Percentiles rank a stretch among this genome's conserved stretches.
phyloP scores from a whole-genome alignment of 2,329 filamentous ascomycete genomes.

The Mollisia scopiformis region DNA sequence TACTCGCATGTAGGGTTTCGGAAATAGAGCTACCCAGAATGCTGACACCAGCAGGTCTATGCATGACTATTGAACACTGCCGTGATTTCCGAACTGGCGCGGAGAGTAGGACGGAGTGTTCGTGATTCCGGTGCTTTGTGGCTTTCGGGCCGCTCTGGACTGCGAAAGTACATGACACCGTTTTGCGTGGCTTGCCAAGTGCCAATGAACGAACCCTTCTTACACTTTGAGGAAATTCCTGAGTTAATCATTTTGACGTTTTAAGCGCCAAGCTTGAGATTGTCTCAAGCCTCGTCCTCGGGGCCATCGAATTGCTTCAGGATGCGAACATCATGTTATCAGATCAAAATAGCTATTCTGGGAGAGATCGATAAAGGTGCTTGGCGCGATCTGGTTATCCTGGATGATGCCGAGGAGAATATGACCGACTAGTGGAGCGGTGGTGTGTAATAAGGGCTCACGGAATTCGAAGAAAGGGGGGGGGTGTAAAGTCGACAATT shows the following conservation, averaged over 20 bases:
- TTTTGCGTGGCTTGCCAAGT: neutral
- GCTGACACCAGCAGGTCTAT: neutral
- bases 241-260: neutral
- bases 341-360: neutral
- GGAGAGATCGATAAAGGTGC: neutral
- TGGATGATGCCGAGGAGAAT: neutral
- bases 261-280: neutral
- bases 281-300: neutral
- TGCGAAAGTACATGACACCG: neutral
- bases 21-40: neutral
- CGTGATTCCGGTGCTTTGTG: neutral
- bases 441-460: neutral
- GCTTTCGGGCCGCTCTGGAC: conserved; percentile 9
- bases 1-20: neutral
- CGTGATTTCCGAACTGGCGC: conserved; percentile 3
- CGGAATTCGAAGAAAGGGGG: neutral
- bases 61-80: neutral
- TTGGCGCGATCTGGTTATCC: neutral
- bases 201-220: neutral
- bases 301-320: neutral
- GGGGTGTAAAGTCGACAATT: neutral
- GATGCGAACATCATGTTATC: neutral
- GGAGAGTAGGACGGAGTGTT: neutral
- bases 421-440: neutral
- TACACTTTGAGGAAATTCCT: neutral